These are phyloP conservation scores for Metschnikowia lachancei DNA, from an alignment of 805 yeast genomes.

Conservation along the genomic window DNA sequence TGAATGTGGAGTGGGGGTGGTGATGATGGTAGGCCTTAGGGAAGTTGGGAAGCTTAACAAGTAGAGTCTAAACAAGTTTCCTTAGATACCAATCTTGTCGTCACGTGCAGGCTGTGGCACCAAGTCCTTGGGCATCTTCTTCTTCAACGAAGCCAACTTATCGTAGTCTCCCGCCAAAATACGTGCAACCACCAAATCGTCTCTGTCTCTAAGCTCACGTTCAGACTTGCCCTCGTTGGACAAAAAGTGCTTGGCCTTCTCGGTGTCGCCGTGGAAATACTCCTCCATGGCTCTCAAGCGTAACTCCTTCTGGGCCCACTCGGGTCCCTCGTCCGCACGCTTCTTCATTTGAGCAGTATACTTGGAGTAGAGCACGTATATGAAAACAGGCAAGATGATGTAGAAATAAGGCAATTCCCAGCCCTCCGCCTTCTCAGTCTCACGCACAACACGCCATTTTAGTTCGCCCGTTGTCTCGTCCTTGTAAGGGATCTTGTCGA, in stretches of 20 bases:
- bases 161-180: conserved; percentile 84
- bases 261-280: conserved; percentile 51
- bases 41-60: too few relatives aligned
- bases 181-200: conserved; percentile 75
- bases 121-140: conserved; percentile 42
- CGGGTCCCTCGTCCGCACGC: conserved; percentile 47
- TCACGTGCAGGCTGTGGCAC: conserved; percentile 35
- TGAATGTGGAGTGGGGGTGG: background rate
- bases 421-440: conserved; percentile 70
- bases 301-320: conserved; percentile 84
- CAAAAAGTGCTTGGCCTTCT: conserved; percentile 52
- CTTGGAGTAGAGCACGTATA: conserved; percentile 51
- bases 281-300: conserved; percentile 71
- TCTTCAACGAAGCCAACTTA: conserved; percentile 56
- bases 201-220: conserved; percentile 63
- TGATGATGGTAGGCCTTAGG: background rate
- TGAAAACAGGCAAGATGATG: conserved; percentile 68
- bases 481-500: conserved; percentile 82
- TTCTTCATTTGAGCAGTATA: conserved; percentile 43
- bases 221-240: conserved; percentile 50
- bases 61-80: too few relatives aligned
- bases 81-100: conserved; percentile 34
- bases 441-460: conserved; percentile 75
- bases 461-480: conserved; percentile 76
- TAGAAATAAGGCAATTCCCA: conserved; percentile 79